Percentiles rank a stretch among this genome's conserved stretches.
phyloP scores from a whole-genome alignment of 768 basidiomycete genomes.

The Psilocybe azurescens region DNA sequence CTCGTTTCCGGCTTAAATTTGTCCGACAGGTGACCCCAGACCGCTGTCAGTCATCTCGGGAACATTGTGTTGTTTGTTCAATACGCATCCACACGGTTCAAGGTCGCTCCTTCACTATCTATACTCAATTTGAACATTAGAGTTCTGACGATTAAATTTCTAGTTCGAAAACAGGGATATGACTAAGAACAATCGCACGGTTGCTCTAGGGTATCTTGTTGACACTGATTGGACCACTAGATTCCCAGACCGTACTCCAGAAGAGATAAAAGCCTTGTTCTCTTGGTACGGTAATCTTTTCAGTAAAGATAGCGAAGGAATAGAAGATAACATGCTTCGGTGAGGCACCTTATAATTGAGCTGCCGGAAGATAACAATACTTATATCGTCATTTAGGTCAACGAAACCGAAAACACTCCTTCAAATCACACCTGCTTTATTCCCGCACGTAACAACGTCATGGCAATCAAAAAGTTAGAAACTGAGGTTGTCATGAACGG shows the following conservation, averaged over 20 bases:
- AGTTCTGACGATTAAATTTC: conserved; percentile 10
- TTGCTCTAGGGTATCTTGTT: conserved; percentile 57
- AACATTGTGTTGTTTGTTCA: conserved; percentile 81
- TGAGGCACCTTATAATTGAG: conserved; percentile 26
- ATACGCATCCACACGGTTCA: conserved; percentile 65
- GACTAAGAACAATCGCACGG: conserved; percentile 47
- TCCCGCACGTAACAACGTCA: conserved; percentile 63
- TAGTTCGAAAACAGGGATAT: conserved; percentile 59
- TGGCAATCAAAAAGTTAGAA: conserved; percentile 61
- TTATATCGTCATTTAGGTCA: conserved; percentile 45
- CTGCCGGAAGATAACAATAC: background rate
- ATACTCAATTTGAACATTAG: background rate
- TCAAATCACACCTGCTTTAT: conserved; percentile 69
- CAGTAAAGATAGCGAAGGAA: conserved; percentile 78
- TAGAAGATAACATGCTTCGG: conserved; percentile 81
- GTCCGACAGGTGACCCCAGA: conserved; percentile 77
- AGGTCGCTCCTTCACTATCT: conserved; percentile 39
- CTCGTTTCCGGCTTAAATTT: conserved; percentile 1
- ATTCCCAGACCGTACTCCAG: conserved; percentile 43
- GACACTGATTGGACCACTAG: conserved; percentile 50
- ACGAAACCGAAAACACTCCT: conserved; percentile 74
- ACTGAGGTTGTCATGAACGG: conserved; percentile 74
- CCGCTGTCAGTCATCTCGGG: conserved; percentile 78
- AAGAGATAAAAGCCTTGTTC: conserved; percentile 49
- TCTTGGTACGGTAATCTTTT: conserved; percentile 83